These are phyloP conservation scores for Kodamaea alishanica DNA, from an alignment of 1,139 yeast species.

Conservation along the genomic window DNA sequence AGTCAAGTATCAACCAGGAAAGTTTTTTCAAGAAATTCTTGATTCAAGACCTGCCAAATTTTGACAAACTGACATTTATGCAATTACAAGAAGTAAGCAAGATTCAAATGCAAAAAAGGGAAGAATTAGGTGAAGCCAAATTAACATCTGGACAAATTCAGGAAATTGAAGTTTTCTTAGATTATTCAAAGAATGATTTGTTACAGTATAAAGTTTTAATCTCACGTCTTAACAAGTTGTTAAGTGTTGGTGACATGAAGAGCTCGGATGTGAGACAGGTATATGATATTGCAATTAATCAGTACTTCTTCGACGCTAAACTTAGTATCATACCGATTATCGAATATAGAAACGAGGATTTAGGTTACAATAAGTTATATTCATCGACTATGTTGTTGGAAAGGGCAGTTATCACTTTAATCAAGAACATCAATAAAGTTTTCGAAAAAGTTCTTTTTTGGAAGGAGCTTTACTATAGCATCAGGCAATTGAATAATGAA, in stretches of 20 bases:
- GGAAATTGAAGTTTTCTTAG: constrained; percentile 56
- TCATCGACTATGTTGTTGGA: constrained; percentile 30
- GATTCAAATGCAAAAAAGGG: constrained; percentile 18
- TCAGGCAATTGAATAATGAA: constrained; percentile 30
- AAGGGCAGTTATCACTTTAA: constrained; percentile 32
- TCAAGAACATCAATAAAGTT: constrained; percentile 35
- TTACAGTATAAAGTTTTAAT: constrained; percentile 27
- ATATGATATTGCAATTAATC: constrained; percentile 14
- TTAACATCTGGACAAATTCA: constrained; percentile 27
- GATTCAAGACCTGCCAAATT: constrained; percentile 9
- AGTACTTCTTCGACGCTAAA: background rate
- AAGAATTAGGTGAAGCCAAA: constrained; percentile 22
- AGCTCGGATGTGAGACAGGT: constrained; percentile 36
- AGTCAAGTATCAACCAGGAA: constrained; percentile 20
- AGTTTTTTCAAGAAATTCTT: constrained; percentile 45
- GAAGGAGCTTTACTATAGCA: constrained; percentile 42
- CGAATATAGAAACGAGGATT: constrained; percentile 6
- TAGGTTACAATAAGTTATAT: constrained; percentile 18
- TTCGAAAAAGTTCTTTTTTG: constrained; percentile 44
- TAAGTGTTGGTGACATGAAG: constrained; percentile 44
- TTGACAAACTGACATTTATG: constrained; percentile 30
- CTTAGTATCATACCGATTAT: background rate
- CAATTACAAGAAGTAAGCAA: constrained; percentile 24
- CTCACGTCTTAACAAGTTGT: constrained; percentile 40
- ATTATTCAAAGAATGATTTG: constrained; percentile 51